These are phyloP conservation scores for Trichosanthes truncata DNA, from an alignment of 306 rosid species.

Conservation along the genomic window DNA sequence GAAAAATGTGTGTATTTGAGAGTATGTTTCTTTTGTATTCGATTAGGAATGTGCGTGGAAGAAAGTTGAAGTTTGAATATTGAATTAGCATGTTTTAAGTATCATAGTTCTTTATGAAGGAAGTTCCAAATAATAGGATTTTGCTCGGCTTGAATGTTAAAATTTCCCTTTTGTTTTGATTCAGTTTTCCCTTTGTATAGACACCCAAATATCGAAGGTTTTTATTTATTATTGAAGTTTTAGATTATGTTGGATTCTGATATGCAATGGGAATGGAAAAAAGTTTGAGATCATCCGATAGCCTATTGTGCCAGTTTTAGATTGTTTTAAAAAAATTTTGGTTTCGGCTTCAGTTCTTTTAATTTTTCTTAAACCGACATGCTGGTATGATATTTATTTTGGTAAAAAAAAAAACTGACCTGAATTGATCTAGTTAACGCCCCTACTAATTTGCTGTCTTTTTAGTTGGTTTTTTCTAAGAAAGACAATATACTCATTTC, in stretches of 20 bases:
- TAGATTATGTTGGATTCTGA: neutral
- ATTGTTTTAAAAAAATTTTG: neutral
- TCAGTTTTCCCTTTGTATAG: neutral
- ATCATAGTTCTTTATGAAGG: neutral
- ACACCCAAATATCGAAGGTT: neutral
- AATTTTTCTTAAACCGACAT: neutral
- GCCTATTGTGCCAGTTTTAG: neutral
- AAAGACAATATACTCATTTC: neutral
- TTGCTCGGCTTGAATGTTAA: neutral
- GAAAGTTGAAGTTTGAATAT: neutral
- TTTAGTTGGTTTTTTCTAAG: neutral
- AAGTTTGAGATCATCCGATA: neutral
- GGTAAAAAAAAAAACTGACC: neutral
- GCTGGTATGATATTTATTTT: neutral
- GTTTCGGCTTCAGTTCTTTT: neutral
- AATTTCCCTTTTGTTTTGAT: neutral
- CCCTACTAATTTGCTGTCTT: neutral
- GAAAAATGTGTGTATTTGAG: neutral
- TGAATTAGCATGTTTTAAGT: neutral
- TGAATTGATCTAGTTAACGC: neutral
- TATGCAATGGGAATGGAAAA: neutral
- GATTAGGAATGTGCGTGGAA: neutral
- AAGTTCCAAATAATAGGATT: neutral
- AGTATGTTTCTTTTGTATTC: neutral
- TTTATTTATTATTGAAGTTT: neutral